These are phyloP conservation scores for Leccinum olivaceopallidum DNA, from an alignment of 768 basidiomycete genomes.

Conservation along the genomic window DNA sequence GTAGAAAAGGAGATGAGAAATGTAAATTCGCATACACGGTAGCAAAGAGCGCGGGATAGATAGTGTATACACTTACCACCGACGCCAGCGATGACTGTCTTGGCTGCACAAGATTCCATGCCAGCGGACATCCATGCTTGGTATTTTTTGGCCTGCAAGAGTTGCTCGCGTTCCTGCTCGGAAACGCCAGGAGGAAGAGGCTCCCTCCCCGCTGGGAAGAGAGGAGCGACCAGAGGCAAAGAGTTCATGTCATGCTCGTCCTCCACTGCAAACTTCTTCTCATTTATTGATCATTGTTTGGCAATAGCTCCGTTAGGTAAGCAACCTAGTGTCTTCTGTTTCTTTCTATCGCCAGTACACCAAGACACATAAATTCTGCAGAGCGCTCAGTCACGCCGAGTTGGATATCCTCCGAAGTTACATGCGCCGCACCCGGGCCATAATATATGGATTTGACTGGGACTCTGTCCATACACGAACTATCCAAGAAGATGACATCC, in stretches of 20 bases:
- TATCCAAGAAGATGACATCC: too few species aligned
- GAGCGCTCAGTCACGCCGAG: too few species aligned
- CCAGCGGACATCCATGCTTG: constrained; percentile 67
- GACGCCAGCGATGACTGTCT: constrained; percentile 78
- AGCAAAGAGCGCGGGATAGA: background rate
- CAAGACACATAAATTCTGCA: too few species aligned
- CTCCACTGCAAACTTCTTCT: constrained; percentile 8
- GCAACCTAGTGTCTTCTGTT: too few species aligned
- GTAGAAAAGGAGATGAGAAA: background rate
- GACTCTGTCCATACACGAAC: too few species aligned
- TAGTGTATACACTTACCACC: constrained; percentile 59
- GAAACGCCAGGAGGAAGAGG: constrained; percentile 83
- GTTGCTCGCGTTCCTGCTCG: constrained; percentile 72
- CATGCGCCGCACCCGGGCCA: too few species aligned
- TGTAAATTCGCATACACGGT: constrained; percentile 7
- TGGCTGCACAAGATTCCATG: constrained; percentile 86
- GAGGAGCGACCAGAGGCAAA: constrained; percentile 55
- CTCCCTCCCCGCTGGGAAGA: constrained; percentile 85
- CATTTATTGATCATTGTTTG: constrained; percentile 19
- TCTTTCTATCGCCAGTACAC: too few species aligned
- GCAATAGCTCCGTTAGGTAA: background rate
- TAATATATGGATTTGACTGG: too few species aligned
- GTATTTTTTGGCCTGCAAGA: constrained; percentile 74
- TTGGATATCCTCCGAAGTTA: too few species aligned
- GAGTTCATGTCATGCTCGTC: constrained; percentile 29